Conservation (phyloP, 129 eudicot genomes). For the Kitagawia praeruptora region DNA sequence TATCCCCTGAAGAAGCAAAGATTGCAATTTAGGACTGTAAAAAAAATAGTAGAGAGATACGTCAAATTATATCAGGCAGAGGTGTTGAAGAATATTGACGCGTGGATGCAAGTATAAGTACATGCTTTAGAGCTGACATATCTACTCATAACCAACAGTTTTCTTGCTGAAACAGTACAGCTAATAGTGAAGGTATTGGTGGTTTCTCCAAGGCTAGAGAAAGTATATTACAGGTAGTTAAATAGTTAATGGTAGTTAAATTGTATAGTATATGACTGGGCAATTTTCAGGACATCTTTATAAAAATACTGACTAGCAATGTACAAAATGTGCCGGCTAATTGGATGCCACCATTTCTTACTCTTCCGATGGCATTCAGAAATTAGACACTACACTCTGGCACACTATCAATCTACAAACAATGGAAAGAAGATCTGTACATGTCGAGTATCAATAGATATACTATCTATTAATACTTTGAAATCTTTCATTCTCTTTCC, state of each 20-base stretch:
- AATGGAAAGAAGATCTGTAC: background rate
- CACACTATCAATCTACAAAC: background rate
- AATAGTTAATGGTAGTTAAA: background rate
- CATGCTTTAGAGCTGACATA: background rate
- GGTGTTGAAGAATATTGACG: background rate
- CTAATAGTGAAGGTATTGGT: background rate
- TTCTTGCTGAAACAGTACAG: background rate
- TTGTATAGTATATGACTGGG: too few relatives aligned
- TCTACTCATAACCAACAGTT: background rate
- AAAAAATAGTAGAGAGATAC: background rate
- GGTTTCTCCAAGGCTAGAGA: background rate
- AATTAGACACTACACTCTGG: background rate
- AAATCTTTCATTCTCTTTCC: background rate
- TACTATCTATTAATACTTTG: background rate
- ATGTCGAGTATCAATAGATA: background rate
- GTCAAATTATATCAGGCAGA: background rate
- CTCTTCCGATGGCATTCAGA: too few relatives aligned
- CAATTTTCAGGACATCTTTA: background rate
- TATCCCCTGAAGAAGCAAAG: constrained; percentile 48
- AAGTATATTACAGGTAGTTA: background rate
- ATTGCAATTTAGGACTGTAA: too few relatives aligned
- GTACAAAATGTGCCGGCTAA: background rate
- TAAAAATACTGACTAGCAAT: background rate
- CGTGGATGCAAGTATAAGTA: background rate
- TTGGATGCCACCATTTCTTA: too few relatives aligned